Evolutionary conservation across 495 filamentous ascomycete genomes (phyloP).

Genomic region (Aspergillus olivimuriae): DNA sequence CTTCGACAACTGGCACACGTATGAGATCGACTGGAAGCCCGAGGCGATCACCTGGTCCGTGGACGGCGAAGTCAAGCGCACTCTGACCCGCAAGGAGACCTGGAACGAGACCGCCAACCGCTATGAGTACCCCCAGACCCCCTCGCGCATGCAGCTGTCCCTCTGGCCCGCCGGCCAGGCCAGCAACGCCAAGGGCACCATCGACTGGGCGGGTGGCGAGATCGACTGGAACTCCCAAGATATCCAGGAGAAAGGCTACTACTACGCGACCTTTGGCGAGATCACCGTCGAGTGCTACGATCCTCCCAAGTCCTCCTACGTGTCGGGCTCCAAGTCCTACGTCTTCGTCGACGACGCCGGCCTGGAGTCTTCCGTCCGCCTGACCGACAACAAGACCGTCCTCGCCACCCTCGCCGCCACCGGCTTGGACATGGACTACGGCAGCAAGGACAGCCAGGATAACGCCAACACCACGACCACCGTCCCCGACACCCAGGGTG

Average conservation of each 20-base stretch:
- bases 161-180: conserved; percentile 88
- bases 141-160: conserved; percentile 87
- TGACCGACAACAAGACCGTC: conserved; percentile 68
- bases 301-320: conserved; percentile 56
- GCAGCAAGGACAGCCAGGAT: conserved; percentile 20
- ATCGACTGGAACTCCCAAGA: conserved; percentile 82
- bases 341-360: conserved; percentile 59
- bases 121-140: conserved; percentile 89
- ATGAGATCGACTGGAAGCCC: conserved; percentile 89
- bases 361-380: conserved; percentile 67
- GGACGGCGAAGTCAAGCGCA: conserved; percentile 70
- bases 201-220: conserved; percentile 84
- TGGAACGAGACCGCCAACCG: conserved; percentile 77
- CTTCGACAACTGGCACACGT: conserved; percentile 75
- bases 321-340: conserved; percentile 60
- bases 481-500: conserved; percentile 29
- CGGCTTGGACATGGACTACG: conserved; percentile 60
- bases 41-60: conserved; percentile 80
- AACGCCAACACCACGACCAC: conserved; percentile 22
- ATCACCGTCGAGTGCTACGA: conserved; percentile 82
- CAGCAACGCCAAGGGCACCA: conserved; percentile 75
- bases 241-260: conserved; percentile 80
- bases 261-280: conserved; percentile 75
- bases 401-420: conserved; percentile 73
- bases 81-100: conserved; percentile 65